Evolutionary conservation across 768 basidiomycete genomes (phyloP), one percentile per base, ranked within the genome.

Genomic region (Kockovaella imperatae): DNA sequence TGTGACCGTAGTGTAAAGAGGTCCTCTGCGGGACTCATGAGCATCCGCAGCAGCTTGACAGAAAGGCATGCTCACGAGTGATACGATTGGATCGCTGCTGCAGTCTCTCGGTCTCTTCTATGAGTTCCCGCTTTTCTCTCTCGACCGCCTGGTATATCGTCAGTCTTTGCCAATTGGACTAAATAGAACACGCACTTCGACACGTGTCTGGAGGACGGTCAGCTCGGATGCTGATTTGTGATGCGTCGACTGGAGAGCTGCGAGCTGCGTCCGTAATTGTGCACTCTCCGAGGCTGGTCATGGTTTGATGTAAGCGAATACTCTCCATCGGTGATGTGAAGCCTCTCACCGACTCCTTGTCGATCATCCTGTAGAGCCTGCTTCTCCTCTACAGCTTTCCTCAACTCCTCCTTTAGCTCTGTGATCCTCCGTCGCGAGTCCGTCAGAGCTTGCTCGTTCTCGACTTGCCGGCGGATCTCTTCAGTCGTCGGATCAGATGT

Each of bases 71-170:
- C 77, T 46, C 47, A 88, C 89, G 85, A 52, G 89, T 84, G 45
- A 83, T 79, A 62, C 84, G 80, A 6, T 77, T 62, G 34, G 77
- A 75, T 52, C 90, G 85, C 59, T 86, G 80, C 67, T 87, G 85
- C 53, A 89, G 72, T 45, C 86, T 78, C 67, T 84, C 88, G 4
- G 90, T 80, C 35, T 89, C 84, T 24, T 79, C 80, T 35, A 91
- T 76, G 39, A 95, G 77, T 54, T 91, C 87, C 28, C 88, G 80
- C 72, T 95, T 95, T 75, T 95, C 91, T 45, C 85, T 78, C 54
- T 95, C 87, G 1, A 78, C 78, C 52, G 87, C 84, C 18, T 87
- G 24, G 5, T n/a, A 29, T 10, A n/a, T 18, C 20, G n/a, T 42
- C 29, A 39, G 32, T 3, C 84, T 72, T 31, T 80, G 79, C 47